Evolutionary conservation across 2,329 filamentous ascomycete genomes (phyloP), one percentile per base, ranked within the genome.

Genomic region (Neonectria hederae): DNA sequence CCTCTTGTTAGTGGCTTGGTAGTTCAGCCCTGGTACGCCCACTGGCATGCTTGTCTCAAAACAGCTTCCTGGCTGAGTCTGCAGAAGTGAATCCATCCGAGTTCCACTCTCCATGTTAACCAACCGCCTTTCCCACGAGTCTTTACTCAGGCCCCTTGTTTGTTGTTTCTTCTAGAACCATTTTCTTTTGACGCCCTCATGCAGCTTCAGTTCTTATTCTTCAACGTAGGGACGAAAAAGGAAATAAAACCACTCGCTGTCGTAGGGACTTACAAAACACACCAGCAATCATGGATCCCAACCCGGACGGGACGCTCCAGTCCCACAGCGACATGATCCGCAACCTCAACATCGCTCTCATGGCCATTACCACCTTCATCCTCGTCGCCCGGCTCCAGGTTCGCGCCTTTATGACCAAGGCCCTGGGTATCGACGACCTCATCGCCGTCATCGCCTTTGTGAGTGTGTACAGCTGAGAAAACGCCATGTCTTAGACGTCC

Each of bases 401-500:
- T 24, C 63, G 71, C 26, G 65, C 65, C 9, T 56, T 69, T 30
- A 65, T 72, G 46, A 62, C 53, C 17, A 73, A 58, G 28, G 63
- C 61, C 40, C 59, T 74, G 26, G 69, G 71, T 3, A 51, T 59
- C 54, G 71, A 73, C 49, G 71, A 73, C 43, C 21, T 65, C 8
- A 24, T 73, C n/a, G 68, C 69, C 22, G 26, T 62, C 38, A 40
- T 74, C 24, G 55, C 71, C 19, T 73, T 57, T 59, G 71, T 74
- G 28, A 66, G 62, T 65, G 19, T 19, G 9, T 14, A 22, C 30
- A 2, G 7, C 35, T 35, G 32, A 14, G 32, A 35, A 4, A 9
- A 28, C 14, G 11, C 2, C 22, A 30, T 59, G 21, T 14, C 53
- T 30, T 11, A 11, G 28, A 9, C 8, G 4, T 53, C 4, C 32